phyloP scores from a whole-genome alignment of 2,329 filamentous ascomycete species.

The Sphaerulina populicola region DNA sequence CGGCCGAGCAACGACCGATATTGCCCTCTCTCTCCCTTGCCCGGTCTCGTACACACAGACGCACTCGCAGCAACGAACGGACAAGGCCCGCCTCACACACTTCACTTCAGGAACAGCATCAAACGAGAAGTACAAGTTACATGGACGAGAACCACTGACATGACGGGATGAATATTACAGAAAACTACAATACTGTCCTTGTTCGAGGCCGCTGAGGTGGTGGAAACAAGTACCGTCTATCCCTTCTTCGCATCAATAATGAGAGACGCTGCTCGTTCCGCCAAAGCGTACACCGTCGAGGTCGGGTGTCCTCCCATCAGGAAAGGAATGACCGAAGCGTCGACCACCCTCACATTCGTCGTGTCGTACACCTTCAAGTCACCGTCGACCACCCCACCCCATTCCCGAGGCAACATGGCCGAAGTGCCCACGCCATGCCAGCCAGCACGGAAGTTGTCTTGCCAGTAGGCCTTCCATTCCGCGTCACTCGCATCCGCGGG shows the following conservation, averaged over 20 bases:
- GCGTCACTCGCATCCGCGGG: conserved; percentile 16
- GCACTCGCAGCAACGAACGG: too few species aligned
- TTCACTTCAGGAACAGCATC: too few species aligned
- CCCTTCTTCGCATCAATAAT: conserved; percentile 10
- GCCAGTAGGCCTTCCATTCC: conserved; percentile 14
- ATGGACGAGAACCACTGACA: too few species aligned
- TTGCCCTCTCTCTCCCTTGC: too few species aligned
- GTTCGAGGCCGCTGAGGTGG: too few species aligned
- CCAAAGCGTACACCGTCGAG: conserved; percentile 25
- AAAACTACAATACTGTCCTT: too few species aligned
- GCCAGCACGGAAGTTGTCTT: conserved; percentile 11
- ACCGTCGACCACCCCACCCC: conserved; percentile 23
- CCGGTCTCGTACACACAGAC: too few species aligned
- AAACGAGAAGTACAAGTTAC: too few species aligned
- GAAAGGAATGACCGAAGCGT: conserved; percentile 25
- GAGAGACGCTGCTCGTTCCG: conserved; percentile 26
- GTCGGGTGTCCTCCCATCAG: conserved; percentile 11
- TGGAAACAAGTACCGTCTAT: background rate
- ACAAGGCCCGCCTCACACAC: too few species aligned
- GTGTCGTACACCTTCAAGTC: conserved; percentile 24
- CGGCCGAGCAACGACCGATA: too few species aligned
- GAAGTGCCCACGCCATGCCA: conserved; percentile 23
- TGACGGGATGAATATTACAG: too few species aligned
- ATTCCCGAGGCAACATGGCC: conserved; percentile 21
- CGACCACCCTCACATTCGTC: conserved; percentile 22